Base-by-base conservation (phyloP, 495 filamentous ascomycete genomes). In the Schizothecium vesticola region DNA sequence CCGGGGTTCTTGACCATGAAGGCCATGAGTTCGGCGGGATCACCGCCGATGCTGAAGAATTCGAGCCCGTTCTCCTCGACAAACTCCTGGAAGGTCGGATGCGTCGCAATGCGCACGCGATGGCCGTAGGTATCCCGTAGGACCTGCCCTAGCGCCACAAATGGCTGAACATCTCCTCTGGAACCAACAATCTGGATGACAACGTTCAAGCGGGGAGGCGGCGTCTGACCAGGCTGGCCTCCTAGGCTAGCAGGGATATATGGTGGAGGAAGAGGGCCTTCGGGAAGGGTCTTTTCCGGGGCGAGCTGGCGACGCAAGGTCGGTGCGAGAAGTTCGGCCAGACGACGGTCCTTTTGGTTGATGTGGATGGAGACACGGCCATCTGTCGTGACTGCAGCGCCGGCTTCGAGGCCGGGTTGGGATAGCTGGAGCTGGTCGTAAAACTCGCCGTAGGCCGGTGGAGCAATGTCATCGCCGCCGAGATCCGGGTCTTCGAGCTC, bases 1-100 rank as follows among this genome's bases (percentile, higher is more conserved):
- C 89, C 89, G 0, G 90, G 90, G 76, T 92, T 90, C 76, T 92
- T 92, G 51, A 92, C 90, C 90, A 92, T 92, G 71, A 90, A 92
- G 4, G 90, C 90, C 90, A 92, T 92, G 36, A 92, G 75, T 77
- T 92, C 87, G 1, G 87, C 83, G 5, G 90, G 90, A 70, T 92
- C 87, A 1, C 90, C 90, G 4, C 90, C 90, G 36, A 92, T 85
- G 66, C 82, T 83, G 75, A 91, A 92, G 75, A 92, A 92, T 73
- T 92, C 90, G 3, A 90, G 80, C 0, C 84, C 85, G 63, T 88
- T 86, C 57, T 87, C 80, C 73, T 89, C 80, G 28, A 92, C 87
- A 73, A 92, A 91, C 19, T 88, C 78, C 61, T 85, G 83, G 70
- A 92, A 92, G 2, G 85, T 86, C 0, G 86, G 82, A 68, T 92